phyloP scores from a whole-genome alignment of 331 rosid species.

The Acacia pycnantha region DNA sequence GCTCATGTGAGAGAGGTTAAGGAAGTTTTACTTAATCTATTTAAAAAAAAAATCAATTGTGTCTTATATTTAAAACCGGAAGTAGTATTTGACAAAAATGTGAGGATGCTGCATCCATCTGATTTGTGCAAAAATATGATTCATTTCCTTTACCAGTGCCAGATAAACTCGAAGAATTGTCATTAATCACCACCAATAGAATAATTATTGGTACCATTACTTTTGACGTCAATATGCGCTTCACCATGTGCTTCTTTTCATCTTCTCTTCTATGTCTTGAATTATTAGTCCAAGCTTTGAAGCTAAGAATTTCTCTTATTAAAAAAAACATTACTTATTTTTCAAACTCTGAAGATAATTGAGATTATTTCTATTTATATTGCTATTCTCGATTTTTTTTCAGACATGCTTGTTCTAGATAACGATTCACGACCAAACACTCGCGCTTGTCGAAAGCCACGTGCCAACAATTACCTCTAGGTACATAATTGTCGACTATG shows the following conservation, averaged over 20 bases:
- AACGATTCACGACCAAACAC: neutral
- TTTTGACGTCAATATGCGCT: neutral
- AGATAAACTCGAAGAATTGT: neutral
- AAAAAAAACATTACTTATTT: neutral
- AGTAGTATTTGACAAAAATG: neutral
- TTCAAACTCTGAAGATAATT: neutral
- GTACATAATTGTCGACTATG: neutral
- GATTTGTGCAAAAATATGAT: neutral
- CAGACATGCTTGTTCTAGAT: neutral
- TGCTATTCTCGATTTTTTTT: neutral
- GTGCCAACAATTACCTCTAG: neutral
- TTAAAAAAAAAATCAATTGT: no score
- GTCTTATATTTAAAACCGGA: neutral
- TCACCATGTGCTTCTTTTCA: neutral
- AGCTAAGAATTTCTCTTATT: neutral
- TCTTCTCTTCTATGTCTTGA: neutral
- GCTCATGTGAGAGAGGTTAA: no score
- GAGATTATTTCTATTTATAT: neutral
- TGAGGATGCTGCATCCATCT: neutral
- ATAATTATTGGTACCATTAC: neutral
- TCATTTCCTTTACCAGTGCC: neutral
- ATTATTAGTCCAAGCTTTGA: conserved; percentile 7
- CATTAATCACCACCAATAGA: neutral
- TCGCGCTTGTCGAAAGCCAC: neutral
- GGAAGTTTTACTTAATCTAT: no score